A percentile compares a stretch with the other conserved stretches of the same genome.
Evolutionary conservation across 352 stramenopile species (phyloP).

Genomic region (Phytophthora foliorum): DNA sequence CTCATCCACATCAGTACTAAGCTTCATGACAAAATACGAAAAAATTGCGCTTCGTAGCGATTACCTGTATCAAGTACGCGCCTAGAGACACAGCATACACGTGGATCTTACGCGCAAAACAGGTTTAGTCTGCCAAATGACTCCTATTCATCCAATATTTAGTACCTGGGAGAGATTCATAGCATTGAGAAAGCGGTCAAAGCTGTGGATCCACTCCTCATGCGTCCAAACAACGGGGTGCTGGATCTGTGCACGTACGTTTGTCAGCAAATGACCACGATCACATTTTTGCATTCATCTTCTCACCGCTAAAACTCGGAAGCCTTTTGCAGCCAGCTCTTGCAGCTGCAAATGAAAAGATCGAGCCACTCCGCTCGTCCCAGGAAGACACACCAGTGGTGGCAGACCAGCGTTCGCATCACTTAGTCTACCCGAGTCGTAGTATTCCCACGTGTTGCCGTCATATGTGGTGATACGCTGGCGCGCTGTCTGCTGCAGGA

Average conservation of each 20-base stretch:
- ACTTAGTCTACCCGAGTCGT: conserved; percentile 63
- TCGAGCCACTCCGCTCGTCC: conserved; percentile 56
- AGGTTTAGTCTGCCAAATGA: not conserved
- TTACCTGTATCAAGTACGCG: conserved; percentile 76
- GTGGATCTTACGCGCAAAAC: conserved; percentile 47
- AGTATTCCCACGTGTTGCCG: conserved; percentile 83
- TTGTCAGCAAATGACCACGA: not conserved
- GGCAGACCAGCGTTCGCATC: conserved; percentile 29
- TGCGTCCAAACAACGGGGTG: conserved; percentile 81
- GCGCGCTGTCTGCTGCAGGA: conserved; percentile 67
- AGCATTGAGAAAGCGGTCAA: conserved; percentile 80
- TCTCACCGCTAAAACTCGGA: conserved; percentile 68
- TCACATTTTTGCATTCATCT: not conserved
- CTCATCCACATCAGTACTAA: not conserved
- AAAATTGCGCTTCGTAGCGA: not conserved
- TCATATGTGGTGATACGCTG: conserved; percentile 85
- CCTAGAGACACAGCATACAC: conserved; percentile 79
- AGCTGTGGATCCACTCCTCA: conserved; percentile 86
- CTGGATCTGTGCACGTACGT: conserved; percentile 53
- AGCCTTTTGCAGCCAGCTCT: conserved; percentile 63
- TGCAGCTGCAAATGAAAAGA: conserved; percentile 73
- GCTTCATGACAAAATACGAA: not conserved
- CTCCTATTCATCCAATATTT: not conserved
- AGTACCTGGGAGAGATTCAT: conserved; percentile 55
- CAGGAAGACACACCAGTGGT: conserved; percentile 74